Percentiles rank a stretch among this genome's conserved stretches.
Conservation (phyloP, 495 filamentous ascomycete species). For the Aspergillus cristatus region DNA sequence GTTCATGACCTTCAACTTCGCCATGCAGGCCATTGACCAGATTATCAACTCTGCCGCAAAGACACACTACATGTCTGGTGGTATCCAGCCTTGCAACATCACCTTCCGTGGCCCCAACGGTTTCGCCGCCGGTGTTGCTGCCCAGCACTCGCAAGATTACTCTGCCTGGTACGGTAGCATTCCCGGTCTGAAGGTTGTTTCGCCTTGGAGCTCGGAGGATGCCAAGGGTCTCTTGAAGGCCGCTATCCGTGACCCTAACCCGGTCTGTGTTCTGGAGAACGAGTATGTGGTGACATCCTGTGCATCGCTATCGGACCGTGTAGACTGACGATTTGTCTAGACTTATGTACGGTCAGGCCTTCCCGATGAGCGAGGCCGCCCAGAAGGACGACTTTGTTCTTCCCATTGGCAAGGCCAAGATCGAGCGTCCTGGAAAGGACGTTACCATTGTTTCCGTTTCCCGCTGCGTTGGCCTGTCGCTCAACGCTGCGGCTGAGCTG, state of each 20-base stretch:
- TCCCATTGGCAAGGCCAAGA: constrained; percentile 96
- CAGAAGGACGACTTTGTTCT: constrained; percentile 94
- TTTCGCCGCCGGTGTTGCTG: constrained; percentile 89
- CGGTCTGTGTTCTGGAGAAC: constrained; percentile 90
- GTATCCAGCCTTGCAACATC: constrained; percentile 98
- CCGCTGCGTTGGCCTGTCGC: constrained; percentile 87
- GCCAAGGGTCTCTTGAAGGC: constrained; percentile 97
- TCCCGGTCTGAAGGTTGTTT: constrained; percentile 92
- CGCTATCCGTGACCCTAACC: constrained; percentile 96
- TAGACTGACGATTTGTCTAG: constrained; percentile 28
- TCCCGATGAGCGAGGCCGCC: constrained; percentile 93
- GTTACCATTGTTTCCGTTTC: constrained; percentile 91
- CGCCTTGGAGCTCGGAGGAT: constrained; percentile 93
- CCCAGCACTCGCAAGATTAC: constrained; percentile 98
- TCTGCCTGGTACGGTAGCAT: constrained; percentile 98
- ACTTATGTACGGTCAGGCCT: constrained; percentile 83
- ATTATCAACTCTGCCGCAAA: constrained; percentile 99
- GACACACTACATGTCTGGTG: constrained; percentile 99
- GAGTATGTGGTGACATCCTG: constrained; percentile 46
- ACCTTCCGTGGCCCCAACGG: constrained; percentile 99
- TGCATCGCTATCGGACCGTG: constrained; percentile 1
- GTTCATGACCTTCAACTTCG: constrained; percentile 99
- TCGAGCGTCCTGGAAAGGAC: constrained; percentile 92
- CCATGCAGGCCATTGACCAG: constrained; percentile 99
- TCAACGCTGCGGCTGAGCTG: constrained; percentile 76